Percentiles rank a stretch among this genome's conserved stretches.
These are phyloP conservation scores for Macrophomina phaseolina DNA, from an alignment of 2,329 filamentous ascomycete genomes.

Conservation along the genomic window DNA sequence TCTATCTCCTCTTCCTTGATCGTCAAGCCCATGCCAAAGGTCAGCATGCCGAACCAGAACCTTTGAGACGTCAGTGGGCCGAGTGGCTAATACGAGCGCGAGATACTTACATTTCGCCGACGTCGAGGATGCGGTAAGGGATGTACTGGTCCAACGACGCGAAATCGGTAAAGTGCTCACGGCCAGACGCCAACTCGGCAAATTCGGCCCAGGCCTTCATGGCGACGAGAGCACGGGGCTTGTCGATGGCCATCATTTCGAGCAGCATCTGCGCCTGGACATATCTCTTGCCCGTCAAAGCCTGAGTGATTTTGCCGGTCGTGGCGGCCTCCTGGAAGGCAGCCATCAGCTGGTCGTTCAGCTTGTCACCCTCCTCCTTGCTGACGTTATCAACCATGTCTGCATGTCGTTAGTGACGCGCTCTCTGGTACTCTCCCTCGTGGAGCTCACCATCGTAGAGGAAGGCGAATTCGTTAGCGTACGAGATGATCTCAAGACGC, in stretches of 20 bases:
- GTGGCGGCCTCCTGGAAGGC: slow-evolving; percentile 29
- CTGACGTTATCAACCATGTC: not conserved
- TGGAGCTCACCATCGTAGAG: slow-evolving; percentile 43
- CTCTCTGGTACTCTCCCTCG: not conserved
- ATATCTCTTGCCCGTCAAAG: slow-evolving; percentile 13
- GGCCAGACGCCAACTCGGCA: slow-evolving; percentile 27
- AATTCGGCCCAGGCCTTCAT: slow-evolving; percentile 34
- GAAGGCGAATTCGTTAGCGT: slow-evolving; percentile 51
- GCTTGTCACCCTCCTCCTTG: slow-evolving; percentile 26
- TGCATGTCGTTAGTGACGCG: not conserved
- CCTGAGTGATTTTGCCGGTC: slow-evolving; percentile 4
- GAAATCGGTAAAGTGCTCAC: slow-evolving; percentile 22
- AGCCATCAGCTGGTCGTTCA: slow-evolving; percentile 33
- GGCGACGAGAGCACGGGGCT: slow-evolving; percentile 27
- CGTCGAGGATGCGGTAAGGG: slow-evolving; percentile 30
- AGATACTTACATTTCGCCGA: slow-evolving; percentile 31
- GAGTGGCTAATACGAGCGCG: not conserved
- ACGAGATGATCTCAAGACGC: slow-evolving; percentile 47
- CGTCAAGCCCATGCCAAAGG: slow-evolving; percentile 46
- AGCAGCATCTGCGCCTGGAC: slow-evolving; percentile 31
- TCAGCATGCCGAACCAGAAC: slow-evolving; percentile 45
- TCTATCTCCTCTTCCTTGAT: slow-evolving; percentile 46
- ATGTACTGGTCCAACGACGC: slow-evolving; percentile 32
- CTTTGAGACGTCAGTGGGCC: slow-evolving; percentile 29
- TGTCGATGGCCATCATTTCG: slow-evolving; percentile 33